Base-by-base conservation (phyloP, 1,139 yeast genomes). In the Geotrichum phurueaensis region DNA sequence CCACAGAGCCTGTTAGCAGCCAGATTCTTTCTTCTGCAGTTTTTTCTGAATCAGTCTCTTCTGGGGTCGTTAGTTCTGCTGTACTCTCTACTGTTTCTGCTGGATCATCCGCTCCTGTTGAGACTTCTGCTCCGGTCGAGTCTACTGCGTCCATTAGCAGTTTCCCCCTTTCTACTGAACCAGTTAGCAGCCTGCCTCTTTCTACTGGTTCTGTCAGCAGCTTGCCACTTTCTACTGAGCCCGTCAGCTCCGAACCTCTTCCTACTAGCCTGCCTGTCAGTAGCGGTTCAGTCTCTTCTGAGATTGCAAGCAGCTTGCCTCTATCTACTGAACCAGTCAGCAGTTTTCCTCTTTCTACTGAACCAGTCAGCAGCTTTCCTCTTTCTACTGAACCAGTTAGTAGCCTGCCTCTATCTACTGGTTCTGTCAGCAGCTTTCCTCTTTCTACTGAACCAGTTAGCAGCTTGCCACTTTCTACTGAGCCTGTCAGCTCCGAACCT, bases 81-180 rank as follows among this genome's bases (percentile, higher is more conserved):
- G 33, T 29, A 7, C 4, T 13, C 18, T 18, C 23, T 29, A 25
- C 39, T 50, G 31, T 12, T 9, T 25, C 36, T 7, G 52, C 20
- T 7, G 55, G 18, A 15, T 31, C 57, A 13, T 20, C 50, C 47
- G 36, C 54, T 50, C 27, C 58, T 23, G 43, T 51, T 15, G 45
- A 39, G 20, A 27, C 58, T 25, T 15, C 58, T 31, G 22, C 51
- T 22, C 51, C 60, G 23, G 39, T 49, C 4, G 61, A 29, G 47
- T 43, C 29, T 33, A 29, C 22, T 27, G 53, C 12, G 22, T 25
- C 39, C 18, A 13, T 50, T 48, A 51, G 53, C 47, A 18, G 23
- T 20, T 27, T 47, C 20, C 33, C 49, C 9, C 25, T 22, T 22
- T 25, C 54, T 15, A 20, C 47, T 48, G 31, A 27, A 29, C 23